phyloP scores from a whole-genome alignment of 176 grass and related monocot species.

The Oryza nivara region DNA sequence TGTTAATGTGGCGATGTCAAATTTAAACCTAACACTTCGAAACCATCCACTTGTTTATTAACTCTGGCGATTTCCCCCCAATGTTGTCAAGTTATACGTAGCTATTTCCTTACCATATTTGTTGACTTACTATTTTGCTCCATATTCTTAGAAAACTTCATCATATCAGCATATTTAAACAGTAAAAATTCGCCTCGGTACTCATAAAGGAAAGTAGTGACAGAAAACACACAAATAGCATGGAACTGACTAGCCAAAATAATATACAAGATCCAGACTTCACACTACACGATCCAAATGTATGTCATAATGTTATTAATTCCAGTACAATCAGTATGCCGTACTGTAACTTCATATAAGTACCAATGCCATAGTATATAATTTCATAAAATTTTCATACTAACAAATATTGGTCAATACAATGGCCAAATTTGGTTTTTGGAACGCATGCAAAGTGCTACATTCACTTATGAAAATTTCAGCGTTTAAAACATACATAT shows the following conservation, averaged over 20 bases:
- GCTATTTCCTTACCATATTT: constrained; percentile 8
- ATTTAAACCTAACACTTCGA: neutral
- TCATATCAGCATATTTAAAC: neutral
- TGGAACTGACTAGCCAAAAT: constrained; percentile 17
- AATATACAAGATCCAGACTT: neutral
- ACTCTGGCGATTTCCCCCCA: neutral
- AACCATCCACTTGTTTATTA: neutral
- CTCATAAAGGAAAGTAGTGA: neutral
- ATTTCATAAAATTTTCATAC: neutral
- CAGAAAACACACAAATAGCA: neutral
- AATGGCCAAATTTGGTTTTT: neutral
- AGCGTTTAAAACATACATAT: neutral
- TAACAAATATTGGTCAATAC: neutral
- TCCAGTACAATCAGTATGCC: neutral
- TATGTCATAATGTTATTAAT: neutral
- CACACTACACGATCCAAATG: neutral
- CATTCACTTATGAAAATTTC: neutral
- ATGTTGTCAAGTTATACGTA: neutral
- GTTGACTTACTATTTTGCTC: neutral
- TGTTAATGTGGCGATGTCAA: neutral
- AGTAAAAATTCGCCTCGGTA: neutral
- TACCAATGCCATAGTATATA: neutral
- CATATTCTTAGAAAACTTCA: neutral
- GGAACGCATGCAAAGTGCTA: neutral
- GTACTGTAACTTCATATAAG: neutral